A percentile compares a stretch with the other conserved stretches of the same genome.
These are phyloP conservation scores for Dictyostelium intermedium DNA, from an alignment of 78 protist genomes.

Conservation along the genomic window DNA sequence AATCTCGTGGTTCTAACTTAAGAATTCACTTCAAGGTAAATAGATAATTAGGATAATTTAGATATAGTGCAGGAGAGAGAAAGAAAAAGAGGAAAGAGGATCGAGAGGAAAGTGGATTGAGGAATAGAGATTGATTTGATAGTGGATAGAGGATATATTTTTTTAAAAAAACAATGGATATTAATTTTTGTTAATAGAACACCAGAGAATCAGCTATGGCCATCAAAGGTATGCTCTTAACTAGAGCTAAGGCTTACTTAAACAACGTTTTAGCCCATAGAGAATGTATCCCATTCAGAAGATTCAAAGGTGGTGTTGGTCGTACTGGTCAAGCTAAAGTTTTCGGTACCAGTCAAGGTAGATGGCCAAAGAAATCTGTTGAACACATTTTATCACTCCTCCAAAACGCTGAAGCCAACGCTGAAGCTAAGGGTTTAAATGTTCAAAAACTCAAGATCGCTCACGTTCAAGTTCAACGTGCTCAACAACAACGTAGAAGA, in stretches of 20 bases:
- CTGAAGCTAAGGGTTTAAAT: conserved; percentile 90
- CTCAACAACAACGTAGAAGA: conserved; percentile 93
- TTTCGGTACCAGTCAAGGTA: conserved; percentile 84
- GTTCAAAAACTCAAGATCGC: conserved; percentile 75
- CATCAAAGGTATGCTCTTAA: conserved; percentile 90
- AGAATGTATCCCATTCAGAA: conserved; percentile 94
- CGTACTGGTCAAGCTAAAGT: conserved; percentile 94
- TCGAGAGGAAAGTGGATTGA: not conserved
- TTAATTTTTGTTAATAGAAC: too few relatives aligned
- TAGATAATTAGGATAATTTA: not conserved
- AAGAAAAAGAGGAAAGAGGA: not conserved
- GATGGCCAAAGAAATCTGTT: conserved; percentile 97
- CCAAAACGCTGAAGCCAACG: conserved; percentile 95
- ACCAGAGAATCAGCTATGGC: conserved; percentile 95
- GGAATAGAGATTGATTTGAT: too few relatives aligned
- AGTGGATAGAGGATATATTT: not conserved
- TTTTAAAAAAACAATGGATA: not conserved
- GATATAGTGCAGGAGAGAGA: conserved; percentile 71
- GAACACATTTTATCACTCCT: conserved; percentile 87
- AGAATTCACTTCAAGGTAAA: conserved; percentile 97
- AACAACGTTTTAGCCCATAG: conserved; percentile 89
- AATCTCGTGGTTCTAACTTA: conserved; percentile 95
- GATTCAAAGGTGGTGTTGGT: conserved; percentile 94
- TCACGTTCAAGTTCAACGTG: conserved; percentile 94
- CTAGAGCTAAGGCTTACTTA: conserved; percentile 90